Conservation (phyloP, 192 early-diverging fungal genomes). For the Coemansia sp. region DNA sequence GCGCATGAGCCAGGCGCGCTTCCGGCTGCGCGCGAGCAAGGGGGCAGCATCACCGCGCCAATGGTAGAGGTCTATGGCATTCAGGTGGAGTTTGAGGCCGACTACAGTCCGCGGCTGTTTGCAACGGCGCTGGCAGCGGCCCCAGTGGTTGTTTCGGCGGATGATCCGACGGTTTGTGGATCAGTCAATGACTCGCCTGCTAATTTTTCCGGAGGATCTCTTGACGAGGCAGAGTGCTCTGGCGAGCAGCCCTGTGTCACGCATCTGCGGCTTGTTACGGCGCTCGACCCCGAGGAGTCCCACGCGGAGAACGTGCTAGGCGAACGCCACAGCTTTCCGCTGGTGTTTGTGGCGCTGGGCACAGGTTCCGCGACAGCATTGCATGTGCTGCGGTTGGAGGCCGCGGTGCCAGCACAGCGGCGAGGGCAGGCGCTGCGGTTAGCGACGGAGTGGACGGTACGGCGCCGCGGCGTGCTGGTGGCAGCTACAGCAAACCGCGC, state of each 20-base stretch:
- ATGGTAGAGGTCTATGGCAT: slow-evolving; percentile 50
- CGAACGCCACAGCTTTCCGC: slow-evolving; percentile 48
- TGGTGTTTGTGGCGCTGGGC: slow-evolving; percentile 46
- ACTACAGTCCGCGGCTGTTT: slow-evolving; percentile 54
- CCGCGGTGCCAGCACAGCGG: slow-evolving; percentile 42
- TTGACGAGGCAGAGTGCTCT: neutral
- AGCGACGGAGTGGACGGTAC: slow-evolving; percentile 44
- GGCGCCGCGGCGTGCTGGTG: slow-evolving; percentile 36
- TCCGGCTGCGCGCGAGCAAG: slow-evolving; percentile 24
- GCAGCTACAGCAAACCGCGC: slow-evolving; percentile 49
- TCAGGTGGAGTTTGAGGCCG: slow-evolving; percentile 54
- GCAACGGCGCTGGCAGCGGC: slow-evolving; percentile 49
- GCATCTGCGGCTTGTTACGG: slow-evolving; percentile 51
- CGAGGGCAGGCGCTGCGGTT: slow-evolving; percentile 43
- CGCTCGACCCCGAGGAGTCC: slow-evolving; percentile 48
- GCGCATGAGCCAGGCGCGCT: slow-evolving; percentile 47
- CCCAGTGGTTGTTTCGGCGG: slow-evolving; percentile 30
- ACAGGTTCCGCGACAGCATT: slow-evolving; percentile 26
- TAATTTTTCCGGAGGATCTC: neutral
- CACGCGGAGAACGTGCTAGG: slow-evolving; percentile 49
- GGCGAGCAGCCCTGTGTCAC: slow-evolving; percentile 32
- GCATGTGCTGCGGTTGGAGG: slow-evolving; percentile 52
- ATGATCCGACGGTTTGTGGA: slow-evolving; percentile 1
- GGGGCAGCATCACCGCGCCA: slow-evolving; percentile 35
- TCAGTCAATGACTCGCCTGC: neutral